phyloP scores from a whole-genome alignment of 306 rosid species.

The Castanospermum australe region DNA sequence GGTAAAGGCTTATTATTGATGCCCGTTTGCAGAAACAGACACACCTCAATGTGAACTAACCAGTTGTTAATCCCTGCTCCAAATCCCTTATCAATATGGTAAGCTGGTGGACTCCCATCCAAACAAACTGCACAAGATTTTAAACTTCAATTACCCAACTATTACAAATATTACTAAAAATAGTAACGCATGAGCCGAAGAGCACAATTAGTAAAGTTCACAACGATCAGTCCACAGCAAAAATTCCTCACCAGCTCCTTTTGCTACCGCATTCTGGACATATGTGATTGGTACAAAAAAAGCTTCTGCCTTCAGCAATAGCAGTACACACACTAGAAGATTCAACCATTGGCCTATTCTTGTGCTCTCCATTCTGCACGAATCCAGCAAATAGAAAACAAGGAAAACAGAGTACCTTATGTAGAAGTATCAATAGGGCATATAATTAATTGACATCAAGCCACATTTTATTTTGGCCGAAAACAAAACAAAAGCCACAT shows the following conservation, averaged over 20 bases:
- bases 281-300: constrained; percentile 66
- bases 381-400: constrained; percentile 12
- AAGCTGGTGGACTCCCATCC: constrained; percentile 97
- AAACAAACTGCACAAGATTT: constrained; percentile 70
- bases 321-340: constrained; percentile 38
- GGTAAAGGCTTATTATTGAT: background rate
- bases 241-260: constrained; percentile 83
- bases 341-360: constrained; percentile 47
- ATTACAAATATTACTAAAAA: background rate
- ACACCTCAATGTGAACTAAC: constrained; percentile 85
- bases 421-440: background rate
- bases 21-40: constrained; percentile 31
- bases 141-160: constrained; percentile 12
- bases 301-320: constrained; percentile 52
- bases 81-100: constrained; percentile 70
- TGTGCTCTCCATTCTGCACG: constrained; percentile 63
- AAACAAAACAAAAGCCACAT: background rate
- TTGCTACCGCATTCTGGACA: constrained; percentile 59
- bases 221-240: background rate
- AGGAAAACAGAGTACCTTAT: background rate
- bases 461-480: background rate
- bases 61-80: constrained; percentile 85
- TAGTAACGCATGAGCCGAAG: background rate
- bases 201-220: background rate
- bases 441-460: background rate